Conservation (phyloP, 2,329 filamentous ascomycete genomes). For the Harringtonia aguacate region DNA sequence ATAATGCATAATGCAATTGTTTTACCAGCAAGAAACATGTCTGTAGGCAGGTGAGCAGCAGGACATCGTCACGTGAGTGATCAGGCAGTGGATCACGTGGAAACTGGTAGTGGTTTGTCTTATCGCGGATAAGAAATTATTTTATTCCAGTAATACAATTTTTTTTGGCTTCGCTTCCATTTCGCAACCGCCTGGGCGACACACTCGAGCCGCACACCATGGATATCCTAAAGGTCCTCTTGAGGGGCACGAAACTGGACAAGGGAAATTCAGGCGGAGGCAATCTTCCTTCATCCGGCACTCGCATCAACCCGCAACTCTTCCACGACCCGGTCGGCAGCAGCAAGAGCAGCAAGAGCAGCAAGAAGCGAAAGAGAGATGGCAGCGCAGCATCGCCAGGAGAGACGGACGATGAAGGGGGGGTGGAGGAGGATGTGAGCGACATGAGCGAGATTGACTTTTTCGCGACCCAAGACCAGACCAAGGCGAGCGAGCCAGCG, state of each 20-base stretch:
- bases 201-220: constrained; percentile 34
- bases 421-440: constrained; percentile 24
- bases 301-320: constrained; percentile 55
- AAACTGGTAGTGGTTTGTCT: no score
- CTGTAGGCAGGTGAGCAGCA: no score
- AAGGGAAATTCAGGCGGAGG: constrained; percentile 12
- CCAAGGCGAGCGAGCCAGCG: not conserved
- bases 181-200: no score
- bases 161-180: not conserved
- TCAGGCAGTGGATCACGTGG: no score
- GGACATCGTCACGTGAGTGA: no score
- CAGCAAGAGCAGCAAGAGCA: constrained; percentile 38
- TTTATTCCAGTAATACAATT: not conserved
- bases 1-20: no score
- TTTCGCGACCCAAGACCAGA: constrained; percentile 37
- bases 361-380: constrained; percentile 36
- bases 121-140: no score
- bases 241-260: constrained; percentile 54
- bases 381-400: constrained; percentile 1
- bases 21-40: no score
- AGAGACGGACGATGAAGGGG: constrained; percentile 14
- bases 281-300: constrained; percentile 54
- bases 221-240: constrained; percentile 66
- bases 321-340: constrained; percentile 42
- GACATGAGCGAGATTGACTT: constrained; percentile 43